Percentiles rank a stretch among this genome's conserved stretches.
These are phyloP conservation scores for Fomitopsis palustris DNA, from an alignment of 1,284 basidiomycete species.

Conservation along the genomic window DNA sequence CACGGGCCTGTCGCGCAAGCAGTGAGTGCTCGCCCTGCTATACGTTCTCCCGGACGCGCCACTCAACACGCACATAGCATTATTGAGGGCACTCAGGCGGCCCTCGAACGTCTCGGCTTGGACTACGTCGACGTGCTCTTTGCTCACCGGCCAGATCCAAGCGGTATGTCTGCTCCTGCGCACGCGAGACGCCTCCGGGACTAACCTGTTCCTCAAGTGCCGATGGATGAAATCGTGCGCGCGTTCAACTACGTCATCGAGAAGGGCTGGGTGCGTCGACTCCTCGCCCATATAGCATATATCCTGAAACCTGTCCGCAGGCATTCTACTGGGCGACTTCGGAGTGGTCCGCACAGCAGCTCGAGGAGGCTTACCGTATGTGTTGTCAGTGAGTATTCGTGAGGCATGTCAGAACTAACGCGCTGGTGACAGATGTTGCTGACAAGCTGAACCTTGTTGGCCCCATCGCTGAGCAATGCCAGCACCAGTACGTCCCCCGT, in stretches of 20 bases:
- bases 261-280: slow-evolving; percentile 50
- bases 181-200: not conserved
- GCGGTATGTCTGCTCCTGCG: slow-evolving; percentile 34
- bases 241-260: slow-evolving; percentile 71
- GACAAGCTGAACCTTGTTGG: slow-evolving; percentile 65
- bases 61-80: slow-evolving; percentile 39
- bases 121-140: slow-evolving; percentile 80
- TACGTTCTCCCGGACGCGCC: not conserved
- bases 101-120: slow-evolving; percentile 66
- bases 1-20: slow-evolving; percentile 66
- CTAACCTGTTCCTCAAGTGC: slow-evolving; percentile 35
- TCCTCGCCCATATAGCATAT: not conserved
- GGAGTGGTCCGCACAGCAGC: slow-evolving; percentile 75
- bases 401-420: not conserved
- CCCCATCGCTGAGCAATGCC: slow-evolving; percentile 79
- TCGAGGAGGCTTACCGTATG: slow-evolving; percentile 69
- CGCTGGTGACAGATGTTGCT: slow-evolving; percentile 52
- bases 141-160: slow-evolving; percentile 55
- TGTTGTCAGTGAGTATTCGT: slow-evolving; percentile 10
- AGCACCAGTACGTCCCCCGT: slow-evolving; percentile 50
- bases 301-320: slow-evolving; percentile 24
- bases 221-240: slow-evolving; percentile 71
- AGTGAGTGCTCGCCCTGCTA: slow-evolving; percentile 41
- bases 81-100: slow-evolving; percentile 73
- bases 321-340: slow-evolving; percentile 77